Base-by-base conservation (phyloP, 495 filamentous ascomycete genomes). In the Xylaria palmicola region DNA sequence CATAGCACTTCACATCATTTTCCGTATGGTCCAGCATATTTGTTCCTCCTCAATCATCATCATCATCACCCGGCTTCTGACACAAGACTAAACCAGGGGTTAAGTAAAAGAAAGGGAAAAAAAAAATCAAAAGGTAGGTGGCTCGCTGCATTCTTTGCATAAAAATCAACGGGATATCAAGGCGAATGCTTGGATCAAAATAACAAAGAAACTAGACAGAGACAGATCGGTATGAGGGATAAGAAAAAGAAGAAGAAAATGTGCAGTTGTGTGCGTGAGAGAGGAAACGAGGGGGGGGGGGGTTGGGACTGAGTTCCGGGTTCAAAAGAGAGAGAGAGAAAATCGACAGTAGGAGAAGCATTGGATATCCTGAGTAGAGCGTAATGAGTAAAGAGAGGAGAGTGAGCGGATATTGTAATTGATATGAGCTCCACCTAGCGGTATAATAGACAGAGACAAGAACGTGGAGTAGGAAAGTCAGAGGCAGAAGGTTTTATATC, bases 401-500 rank as follows among this genome's bases (percentile, higher is more conserved):
- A 57, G 55, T 27, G 39, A 47, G n/a, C 37, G 20, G 24, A 32
- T 2, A 9, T 22, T 34, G 40, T 30, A 37, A 48, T 0, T n/a
- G 20, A 36, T 12, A 45, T 8, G 41, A 57, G n/a, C 20, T 17
- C 13, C 39, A 27, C 10, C 4, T 20, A 32, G 53, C 19, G 39
- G 22, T 44, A 39, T 29, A 27, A 7, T 13, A 19, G 12, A 13
- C 4, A 43, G n/a, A 13, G 20, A 57, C 24, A 36, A 19, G 54
- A 57, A n/a, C 26, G 15, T 19, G 27, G 7, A 1, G n/a, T 32
- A 34, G 22, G 27, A 19, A 29, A 56, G 47, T 19, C 15, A 29
- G 20, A 27, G 30, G 40, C 5, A n/a, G n/a, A n/a, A n/a, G n/a
- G 56, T 26, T 15, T 20, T 81, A 92, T 65, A 95, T 83, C 75